A percentile compares a stretch with the other conserved stretches of the same genome.
These are phyloP conservation scores for Xylariaceae sp. DNA, from an alignment of 2,329 filamentous ascomycete genomes.

Conservation along the genomic window DNA sequence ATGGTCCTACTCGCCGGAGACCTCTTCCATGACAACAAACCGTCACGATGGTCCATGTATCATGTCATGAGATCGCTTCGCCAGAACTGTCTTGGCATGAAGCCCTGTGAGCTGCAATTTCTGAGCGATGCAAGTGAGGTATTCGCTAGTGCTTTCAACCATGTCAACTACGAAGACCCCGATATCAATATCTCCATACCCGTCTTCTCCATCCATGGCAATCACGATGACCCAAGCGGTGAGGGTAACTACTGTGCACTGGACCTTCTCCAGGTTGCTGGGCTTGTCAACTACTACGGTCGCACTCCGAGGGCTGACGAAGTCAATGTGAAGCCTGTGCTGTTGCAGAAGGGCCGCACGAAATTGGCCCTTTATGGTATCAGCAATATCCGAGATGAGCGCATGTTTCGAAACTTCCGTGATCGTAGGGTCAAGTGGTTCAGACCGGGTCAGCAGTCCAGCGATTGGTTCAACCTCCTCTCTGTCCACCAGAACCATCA, in stretches of 20 bases:
- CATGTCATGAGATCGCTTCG: slow-evolving; percentile 94
- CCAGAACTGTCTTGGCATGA: slow-evolving; percentile 91
- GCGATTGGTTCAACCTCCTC: slow-evolving; percentile 95
- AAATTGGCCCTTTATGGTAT: slow-evolving; percentile 92
- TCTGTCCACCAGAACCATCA: slow-evolving; percentile 95
- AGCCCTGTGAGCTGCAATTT: slow-evolving; percentile 92
- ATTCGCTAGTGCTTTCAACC: slow-evolving; percentile 83
- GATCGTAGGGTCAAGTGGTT: slow-evolving; percentile 95
- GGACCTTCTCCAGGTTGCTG: slow-evolving; percentile 85
- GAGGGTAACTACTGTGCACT: slow-evolving; percentile 89
- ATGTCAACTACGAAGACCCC: slow-evolving; percentile 96
- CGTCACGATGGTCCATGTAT: slow-evolving; percentile 91
- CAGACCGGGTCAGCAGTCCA: slow-evolving; percentile 70
- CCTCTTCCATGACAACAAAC: slow-evolving; percentile 97
- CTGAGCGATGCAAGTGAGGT: slow-evolving; percentile 88
- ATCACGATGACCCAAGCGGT: slow-evolving; percentile 97
- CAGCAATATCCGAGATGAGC: slow-evolving; percentile 93
- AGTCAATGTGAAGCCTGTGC: slow-evolving; percentile 83
- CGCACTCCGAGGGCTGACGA: slow-evolving; percentile 89
- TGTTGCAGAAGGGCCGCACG: slow-evolving; percentile 88
- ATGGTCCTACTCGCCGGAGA: slow-evolving; percentile 96
- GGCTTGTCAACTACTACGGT: slow-evolving; percentile 93
- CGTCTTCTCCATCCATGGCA: slow-evolving; percentile 97
- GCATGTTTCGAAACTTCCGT: slow-evolving; percentile 87
- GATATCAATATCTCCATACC: slow-evolving; percentile 97